A percentile compares a stretch with the other conserved stretches of the same genome.
These are phyloP conservation scores for Solanum dulcamara DNA, from an alignment of 257 asterid species.

Conservation along the genomic window DNA sequence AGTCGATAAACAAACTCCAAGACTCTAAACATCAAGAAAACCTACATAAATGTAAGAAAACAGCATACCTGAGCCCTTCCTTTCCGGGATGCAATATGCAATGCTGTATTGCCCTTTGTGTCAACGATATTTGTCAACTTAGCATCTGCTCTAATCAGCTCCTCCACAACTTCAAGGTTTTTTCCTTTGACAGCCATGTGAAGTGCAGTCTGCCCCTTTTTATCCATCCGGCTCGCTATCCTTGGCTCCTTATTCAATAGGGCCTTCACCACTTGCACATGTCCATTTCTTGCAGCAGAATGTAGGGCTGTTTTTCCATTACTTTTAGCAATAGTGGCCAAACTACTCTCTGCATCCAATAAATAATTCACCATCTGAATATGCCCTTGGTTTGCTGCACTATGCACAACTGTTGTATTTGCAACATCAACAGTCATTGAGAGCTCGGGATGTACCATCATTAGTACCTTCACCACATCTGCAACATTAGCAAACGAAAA, in stretches of 20 bases:
- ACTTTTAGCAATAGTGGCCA: slow-evolving; percentile 29
- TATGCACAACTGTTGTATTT: slow-evolving; percentile 38
- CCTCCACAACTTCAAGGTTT: slow-evolving; percentile 34
- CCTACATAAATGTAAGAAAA: not conserved
- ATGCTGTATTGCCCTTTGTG: slow-evolving; percentile 28
- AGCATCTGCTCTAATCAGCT: slow-evolving; percentile 17
- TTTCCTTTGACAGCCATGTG: slow-evolving; percentile 49
- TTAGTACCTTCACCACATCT: slow-evolving; percentile 32
- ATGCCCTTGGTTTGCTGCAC: slow-evolving; percentile 37
- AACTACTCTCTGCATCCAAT: slow-evolving; percentile 21
- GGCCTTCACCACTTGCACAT: slow-evolving; percentile 26
- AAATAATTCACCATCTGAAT: slow-evolving; percentile 27
- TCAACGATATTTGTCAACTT: slow-evolving; percentile 22
- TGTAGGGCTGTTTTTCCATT: slow-evolving; percentile 41
- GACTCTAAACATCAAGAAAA: not conserved
- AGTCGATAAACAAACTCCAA: not conserved
- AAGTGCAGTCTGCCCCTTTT: slow-evolving; percentile 43
- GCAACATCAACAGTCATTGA: slow-evolving; percentile 37
- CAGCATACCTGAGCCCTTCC: slow-evolving; percentile 28
- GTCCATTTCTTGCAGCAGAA: slow-evolving; percentile 45
- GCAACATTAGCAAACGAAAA: not conserved
- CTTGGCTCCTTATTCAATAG: slow-evolving; percentile 24
- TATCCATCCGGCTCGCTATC: slow-evolving; percentile 19
- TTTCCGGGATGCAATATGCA: slow-evolving; percentile 37
- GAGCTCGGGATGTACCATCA: slow-evolving; percentile 35